phyloP scores from a whole-genome alignment of 331 rosid species.

The Prunus yedoensis region DNA sequence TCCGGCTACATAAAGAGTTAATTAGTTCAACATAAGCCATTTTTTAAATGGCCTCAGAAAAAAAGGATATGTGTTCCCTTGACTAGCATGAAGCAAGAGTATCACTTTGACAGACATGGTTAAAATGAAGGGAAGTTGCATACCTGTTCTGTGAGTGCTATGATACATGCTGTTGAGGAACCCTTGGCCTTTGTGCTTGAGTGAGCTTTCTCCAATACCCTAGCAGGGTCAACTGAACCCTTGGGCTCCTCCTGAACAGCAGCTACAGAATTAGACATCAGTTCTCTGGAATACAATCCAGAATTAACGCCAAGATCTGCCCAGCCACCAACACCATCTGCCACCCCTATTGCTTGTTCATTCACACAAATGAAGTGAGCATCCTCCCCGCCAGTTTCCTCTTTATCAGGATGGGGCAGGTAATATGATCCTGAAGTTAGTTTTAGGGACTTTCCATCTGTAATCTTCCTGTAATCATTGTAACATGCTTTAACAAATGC shows the following conservation, averaged over 20 bases:
- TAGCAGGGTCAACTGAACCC: conserved; percentile 88
- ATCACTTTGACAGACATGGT: conserved; percentile 16
- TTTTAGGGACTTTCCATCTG: conserved; percentile 59
- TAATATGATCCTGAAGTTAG: conserved; percentile 86
- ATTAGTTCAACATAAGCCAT: not conserved
- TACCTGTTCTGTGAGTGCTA: conserved; percentile 91
- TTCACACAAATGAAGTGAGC: conserved; percentile 94
- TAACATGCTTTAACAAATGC: conserved; percentile 11
- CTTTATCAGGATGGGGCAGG: conserved; percentile 97
- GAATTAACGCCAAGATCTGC: conserved; percentile 89
- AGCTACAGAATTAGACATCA: conserved; percentile 82
- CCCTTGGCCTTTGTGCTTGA: conserved; percentile 85
- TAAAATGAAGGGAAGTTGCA: conserved; percentile 18
- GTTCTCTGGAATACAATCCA: conserved; percentile 88
- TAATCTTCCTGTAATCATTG: conserved; percentile 53
- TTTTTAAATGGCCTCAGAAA: not conserved
- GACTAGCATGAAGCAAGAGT: conserved; percentile 1
- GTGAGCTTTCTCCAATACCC: conserved; percentile 97
- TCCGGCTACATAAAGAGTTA: not conserved
- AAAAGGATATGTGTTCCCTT: not conserved
- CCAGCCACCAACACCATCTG: conserved; percentile 99
- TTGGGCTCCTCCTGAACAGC: conserved; percentile 94
- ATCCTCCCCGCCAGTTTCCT: conserved; percentile 99
- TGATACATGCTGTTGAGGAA: conserved; percentile 96
- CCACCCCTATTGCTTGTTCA: conserved; percentile 95